A percentile compares a stretch with the other conserved stretches of the same genome.
Conservation (phyloP, 1,284 basidiomycete species). For the Ustilago shanxiensis region DNA sequence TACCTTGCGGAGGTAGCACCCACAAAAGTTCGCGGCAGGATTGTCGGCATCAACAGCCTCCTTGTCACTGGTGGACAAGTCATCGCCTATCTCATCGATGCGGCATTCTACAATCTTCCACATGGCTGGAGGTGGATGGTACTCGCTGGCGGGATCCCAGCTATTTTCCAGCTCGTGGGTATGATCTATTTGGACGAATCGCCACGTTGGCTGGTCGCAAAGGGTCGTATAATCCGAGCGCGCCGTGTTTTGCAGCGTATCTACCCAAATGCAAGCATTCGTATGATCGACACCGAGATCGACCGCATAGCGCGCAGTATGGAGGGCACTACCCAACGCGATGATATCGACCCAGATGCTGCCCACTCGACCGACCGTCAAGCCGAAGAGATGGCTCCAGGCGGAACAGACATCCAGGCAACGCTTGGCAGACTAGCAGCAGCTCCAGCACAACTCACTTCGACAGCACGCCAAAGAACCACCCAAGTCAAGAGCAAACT, state of each 20-base stretch:
- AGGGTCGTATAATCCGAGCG: slow-evolving; percentile 49
- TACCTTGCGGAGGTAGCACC: slow-evolving; percentile 63
- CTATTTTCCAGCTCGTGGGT: slow-evolving; percentile 57
- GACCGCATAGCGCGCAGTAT: slow-evolving; percentile 49
- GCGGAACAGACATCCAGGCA: slow-evolving; percentile 3
- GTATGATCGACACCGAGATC: slow-evolving; percentile 50
- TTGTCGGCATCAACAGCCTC: slow-evolving; percentile 61
- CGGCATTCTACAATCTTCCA: slow-evolving; percentile 57
- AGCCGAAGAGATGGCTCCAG: slow-evolving; percentile 9
- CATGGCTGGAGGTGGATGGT: slow-evolving; percentile 67
- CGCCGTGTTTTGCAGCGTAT: slow-evolving; percentile 55
- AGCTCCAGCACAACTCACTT: slow-evolving; percentile 24
- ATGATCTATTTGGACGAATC: slow-evolving; percentile 63
- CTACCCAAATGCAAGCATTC: slow-evolving; percentile 51
- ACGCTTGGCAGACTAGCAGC: slow-evolving; percentile 17
- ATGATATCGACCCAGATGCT: slow-evolving; percentile 23
- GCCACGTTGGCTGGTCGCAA: slow-evolving; percentile 58
- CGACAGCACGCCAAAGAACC: slow-evolving; percentile 16
- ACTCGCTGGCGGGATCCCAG: slow-evolving; percentile 54
- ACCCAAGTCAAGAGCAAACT: slow-evolving; percentile 42
- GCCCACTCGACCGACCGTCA: not conserved
- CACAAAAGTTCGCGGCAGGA: slow-evolving; percentile 50
- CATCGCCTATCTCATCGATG: slow-evolving; percentile 57
- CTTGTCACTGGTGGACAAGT: slow-evolving; percentile 66
- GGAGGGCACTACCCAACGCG: slow-evolving; percentile 24